Percentiles rank a stretch among this genome's conserved stretches.
Conservation (phyloP, 2,329 filamentous ascomycete genomes). For the Pseudogymnoascus sp. region DNA sequence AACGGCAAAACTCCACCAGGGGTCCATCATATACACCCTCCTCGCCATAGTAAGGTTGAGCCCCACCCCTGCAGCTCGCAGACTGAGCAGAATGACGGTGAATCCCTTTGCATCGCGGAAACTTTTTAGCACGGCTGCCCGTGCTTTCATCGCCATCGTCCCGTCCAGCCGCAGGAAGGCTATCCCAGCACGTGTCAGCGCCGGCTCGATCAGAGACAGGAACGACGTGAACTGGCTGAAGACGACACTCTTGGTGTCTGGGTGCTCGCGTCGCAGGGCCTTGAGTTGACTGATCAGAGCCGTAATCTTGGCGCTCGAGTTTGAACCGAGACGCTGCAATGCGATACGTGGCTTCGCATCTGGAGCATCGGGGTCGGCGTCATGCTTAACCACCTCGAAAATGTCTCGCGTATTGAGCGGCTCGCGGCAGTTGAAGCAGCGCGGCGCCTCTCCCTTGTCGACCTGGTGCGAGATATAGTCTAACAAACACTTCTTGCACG, state of each 20-base stretch:
- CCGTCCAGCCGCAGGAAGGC: constrained; percentile 84
- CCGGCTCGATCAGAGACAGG: constrained; percentile 80
- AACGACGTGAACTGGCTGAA: constrained; percentile 98
- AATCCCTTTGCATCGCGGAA: constrained; percentile 60
- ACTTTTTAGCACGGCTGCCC: constrained; percentile 67
- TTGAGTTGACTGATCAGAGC: constrained; percentile 70
- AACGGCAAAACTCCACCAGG: constrained; percentile 97
- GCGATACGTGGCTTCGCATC: constrained; percentile 46
- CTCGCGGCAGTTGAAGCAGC: constrained; percentile 87
- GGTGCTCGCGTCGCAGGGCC: constrained; percentile 55
- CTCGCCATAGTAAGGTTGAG: constrained; percentile 85
- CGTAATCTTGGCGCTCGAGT: constrained; percentile 82
- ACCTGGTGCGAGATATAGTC: constrained; percentile 83
- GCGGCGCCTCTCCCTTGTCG: constrained; percentile 64
- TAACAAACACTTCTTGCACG: constrained; percentile 87
- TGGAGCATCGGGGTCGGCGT: constrained; percentile 45
- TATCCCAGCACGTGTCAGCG: constrained; percentile 64
- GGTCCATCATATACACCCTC: constrained; percentile 97
- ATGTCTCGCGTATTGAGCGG: constrained; percentile 74
- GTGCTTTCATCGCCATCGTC: constrained; percentile 75
- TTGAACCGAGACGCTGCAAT: constrained; percentile 52
- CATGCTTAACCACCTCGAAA: constrained; percentile 84
- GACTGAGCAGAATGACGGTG: constrained; percentile 69
- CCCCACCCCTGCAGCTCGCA: constrained; percentile 87
- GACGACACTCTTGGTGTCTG: constrained; percentile 75